Evolutionary conservation across 1,139 yeast genomes (phyloP).

Genomic region (Geotrichum klebahnii): DNA sequence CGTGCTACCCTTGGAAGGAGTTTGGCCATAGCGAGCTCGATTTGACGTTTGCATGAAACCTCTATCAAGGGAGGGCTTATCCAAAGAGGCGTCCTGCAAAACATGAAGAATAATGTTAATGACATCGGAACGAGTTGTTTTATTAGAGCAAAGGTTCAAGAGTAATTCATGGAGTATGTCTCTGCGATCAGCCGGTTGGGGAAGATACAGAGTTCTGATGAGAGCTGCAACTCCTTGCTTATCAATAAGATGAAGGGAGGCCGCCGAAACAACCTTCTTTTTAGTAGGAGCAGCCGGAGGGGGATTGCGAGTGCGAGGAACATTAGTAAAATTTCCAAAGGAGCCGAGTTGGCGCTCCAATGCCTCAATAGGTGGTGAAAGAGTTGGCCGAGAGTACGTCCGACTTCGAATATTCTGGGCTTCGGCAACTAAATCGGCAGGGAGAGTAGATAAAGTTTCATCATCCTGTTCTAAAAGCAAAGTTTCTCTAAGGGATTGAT

Average conservation of each 20-base stretch:
- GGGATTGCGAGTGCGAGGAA: conserved; percentile 4
- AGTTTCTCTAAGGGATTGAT: conserved; percentile 39
- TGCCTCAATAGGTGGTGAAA: conserved; percentile 16
- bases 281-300: conserved; percentile 8
- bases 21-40: conserved; percentile 30
- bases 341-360: conserved; percentile 16
- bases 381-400: conserved; percentile 24
- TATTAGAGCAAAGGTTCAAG: conserved; percentile 65
- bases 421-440: conserved; percentile 37
- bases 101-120: conserved; percentile 64
- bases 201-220: conserved; percentile 66
- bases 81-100: conserved; percentile 67
- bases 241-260: conserved; percentile 59
- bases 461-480: conserved; percentile 39
- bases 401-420: conserved; percentile 34
- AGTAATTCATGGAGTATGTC: conserved; percentile 65
- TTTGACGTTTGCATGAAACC: conserved; percentile 56
- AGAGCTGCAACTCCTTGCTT: conserved; percentile 71
- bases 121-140: conserved; percentile 76
- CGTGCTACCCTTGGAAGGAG: conserved; percentile 33
- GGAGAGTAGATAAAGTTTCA: conserved; percentile 34
- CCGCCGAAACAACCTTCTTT: conserved; percentile 30
- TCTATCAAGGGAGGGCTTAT: conserved; percentile 58
- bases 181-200: conserved; percentile 63
- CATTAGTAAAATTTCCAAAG: conserved; percentile 6